These are phyloP conservation scores for Didymella lethalis DNA, from an alignment of 2,329 filamentous ascomycete genomes.

Conservation along the genomic window DNA sequence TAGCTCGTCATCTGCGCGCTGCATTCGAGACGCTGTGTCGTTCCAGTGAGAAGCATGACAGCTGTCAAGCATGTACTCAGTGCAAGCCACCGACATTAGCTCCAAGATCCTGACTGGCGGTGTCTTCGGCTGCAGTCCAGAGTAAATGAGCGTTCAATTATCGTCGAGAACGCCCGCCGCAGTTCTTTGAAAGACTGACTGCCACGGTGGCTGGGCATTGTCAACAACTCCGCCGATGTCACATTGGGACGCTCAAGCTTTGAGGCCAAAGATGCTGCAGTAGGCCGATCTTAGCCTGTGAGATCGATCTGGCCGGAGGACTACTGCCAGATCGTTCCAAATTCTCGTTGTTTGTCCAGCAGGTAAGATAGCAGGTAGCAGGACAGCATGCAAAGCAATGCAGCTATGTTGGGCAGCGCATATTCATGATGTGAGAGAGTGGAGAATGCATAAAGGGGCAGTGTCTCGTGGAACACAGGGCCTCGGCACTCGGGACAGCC, in stretches of 20 bases:
- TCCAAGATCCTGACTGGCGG: constrained; percentile 2
- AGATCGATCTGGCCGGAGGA: constrained; percentile 14
- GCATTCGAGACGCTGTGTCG: constrained; percentile 1
- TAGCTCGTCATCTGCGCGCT: not conserved
- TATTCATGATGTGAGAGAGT: constrained; percentile 4
- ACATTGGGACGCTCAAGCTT: constrained; percentile 12
- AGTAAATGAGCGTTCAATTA: not conserved
- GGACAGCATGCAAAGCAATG: constrained; percentile 1
- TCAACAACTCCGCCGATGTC: constrained; percentile 20
- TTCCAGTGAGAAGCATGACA: constrained; percentile 17
- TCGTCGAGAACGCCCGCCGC: not conserved
- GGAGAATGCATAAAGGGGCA: constrained; percentile 39
- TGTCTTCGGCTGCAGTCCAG: constrained; percentile 3
- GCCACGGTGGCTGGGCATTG: constrained; percentile 16
- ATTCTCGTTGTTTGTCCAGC: not conserved
- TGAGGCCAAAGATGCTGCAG: constrained; percentile 10
- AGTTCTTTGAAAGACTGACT: constrained; percentile 3
- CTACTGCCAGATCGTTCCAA: constrained; percentile 12
- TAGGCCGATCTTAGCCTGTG: constrained; percentile 21
- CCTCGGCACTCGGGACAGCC: constrained; percentile 31
- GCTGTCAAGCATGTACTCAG: constrained; percentile 17
- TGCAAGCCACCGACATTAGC: constrained; percentile 21
- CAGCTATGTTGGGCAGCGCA: constrained; percentile 11
- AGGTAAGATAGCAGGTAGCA: not conserved
- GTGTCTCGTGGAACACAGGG: constrained; percentile 20